Conservation (phyloP, 345 rosid species). For the Eucalyptus sp. region DNA sequence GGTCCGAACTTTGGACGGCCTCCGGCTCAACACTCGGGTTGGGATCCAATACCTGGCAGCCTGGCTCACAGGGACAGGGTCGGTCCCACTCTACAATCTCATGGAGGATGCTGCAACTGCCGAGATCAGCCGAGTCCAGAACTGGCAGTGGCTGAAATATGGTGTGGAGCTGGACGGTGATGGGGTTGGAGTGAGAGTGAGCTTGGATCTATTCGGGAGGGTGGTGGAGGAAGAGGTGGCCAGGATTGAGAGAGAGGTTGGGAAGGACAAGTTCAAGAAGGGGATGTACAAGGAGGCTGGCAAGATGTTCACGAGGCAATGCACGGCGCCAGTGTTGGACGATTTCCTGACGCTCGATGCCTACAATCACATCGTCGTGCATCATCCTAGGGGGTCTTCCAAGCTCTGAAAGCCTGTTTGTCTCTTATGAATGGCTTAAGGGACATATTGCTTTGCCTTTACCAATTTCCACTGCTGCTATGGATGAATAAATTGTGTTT, state of each 20-base stretch:
- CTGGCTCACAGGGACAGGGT: conserved; percentile 84
- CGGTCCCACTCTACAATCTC: conserved; percentile 88
- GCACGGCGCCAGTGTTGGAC: conserved; percentile 45
- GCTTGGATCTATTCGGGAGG: conserved; percentile 49
- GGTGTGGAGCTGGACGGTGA: conserved; percentile 76
- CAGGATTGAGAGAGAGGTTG: conserved; percentile 77
- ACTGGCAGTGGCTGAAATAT: conserved; percentile 92
- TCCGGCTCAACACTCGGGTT: conserved; percentile 77
- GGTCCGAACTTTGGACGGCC: conserved; percentile 69
- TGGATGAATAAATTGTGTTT: not conserved
- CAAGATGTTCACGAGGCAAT: conserved; percentile 64
- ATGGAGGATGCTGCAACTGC: conserved; percentile 98
- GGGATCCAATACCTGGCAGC: conserved; percentile 90
- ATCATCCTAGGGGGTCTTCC: conserved; percentile 38
- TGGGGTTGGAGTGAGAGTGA: conserved; percentile 61
- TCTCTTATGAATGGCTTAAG: not conserved
- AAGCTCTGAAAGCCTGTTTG: conserved; percentile 26
- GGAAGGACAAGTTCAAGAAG: conserved; percentile 59
- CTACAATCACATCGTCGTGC: conserved; percentile 51
- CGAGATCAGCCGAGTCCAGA: conserved; percentile 89
- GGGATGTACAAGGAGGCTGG: conserved; percentile 76
- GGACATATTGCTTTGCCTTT: not conserved
- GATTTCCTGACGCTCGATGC: conserved; percentile 84
- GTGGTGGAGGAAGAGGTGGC: conserved; percentile 87
- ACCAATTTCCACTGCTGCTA: not conserved